Base-by-base conservation (phyloP, 495 filamentous ascomycete species). In the Penicillium lagena region DNA sequence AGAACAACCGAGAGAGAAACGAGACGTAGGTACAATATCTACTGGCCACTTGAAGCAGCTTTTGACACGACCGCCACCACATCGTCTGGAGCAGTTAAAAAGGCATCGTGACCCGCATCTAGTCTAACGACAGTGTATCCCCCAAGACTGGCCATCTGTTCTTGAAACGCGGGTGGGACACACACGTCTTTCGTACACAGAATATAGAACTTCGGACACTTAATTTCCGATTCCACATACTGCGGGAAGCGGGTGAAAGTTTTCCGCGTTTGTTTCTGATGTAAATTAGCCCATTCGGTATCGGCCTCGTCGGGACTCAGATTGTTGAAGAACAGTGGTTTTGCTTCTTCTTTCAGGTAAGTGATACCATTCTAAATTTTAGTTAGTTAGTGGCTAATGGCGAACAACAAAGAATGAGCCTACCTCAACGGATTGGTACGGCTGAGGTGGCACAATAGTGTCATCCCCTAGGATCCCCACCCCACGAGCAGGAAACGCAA, bases 361-460 rank as follows among this genome's bases (percentile, higher is more conserved):
- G 30, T 32, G 35, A 46, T 39, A 13, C 43, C 43, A 40, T 46
- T 32, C 43, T 46, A 7, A 5, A 28, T 22, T 29, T 17, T 17
- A 17, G 15, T 15, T 12, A 11, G 7, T 40, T 9, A 22, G 9
- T 40, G 10, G 30, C 38, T 12, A 38, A 15, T n/a, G n/a, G 12
- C 11, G 12, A 40, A 40, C 1, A 12, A 29, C 10, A 22, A 15
- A 12, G 27, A 15, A 29, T 13, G 7, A 10, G 7, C 37, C n/a
- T 12, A 50, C 47, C 42, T 50, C 33, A 11, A 47, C 15, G n/a
- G 43, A 8, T 1, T 52, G 50, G 30, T 44, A 52, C 12, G 40
- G 45, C 28, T 30, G 34, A 11, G 40, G 39, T 12, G 50, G 39
- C 7, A 38, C 22, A 13, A 35, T 28, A 11, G 32, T 12, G 3